phyloP scores from a whole-genome alignment of 2,329 filamentous ascomycete species.

The Septoria linicola region DNA sequence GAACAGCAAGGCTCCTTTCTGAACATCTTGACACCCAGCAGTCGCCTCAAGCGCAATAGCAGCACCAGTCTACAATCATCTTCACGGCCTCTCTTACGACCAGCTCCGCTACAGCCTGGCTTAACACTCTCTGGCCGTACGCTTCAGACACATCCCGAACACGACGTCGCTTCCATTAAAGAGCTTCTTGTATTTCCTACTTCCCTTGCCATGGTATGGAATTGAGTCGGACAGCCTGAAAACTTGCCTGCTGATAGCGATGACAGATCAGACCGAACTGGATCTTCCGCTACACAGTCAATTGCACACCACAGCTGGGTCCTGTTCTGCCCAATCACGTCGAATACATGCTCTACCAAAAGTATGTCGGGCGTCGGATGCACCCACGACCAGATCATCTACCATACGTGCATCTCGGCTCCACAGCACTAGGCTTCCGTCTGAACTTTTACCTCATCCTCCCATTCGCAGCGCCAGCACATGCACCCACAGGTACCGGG shows the following conservation, averaged over 20 bases:
- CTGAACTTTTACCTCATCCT: conserved; percentile 28
- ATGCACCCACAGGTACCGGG: conserved; percentile 10
- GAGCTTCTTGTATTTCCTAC: conserved; percentile 23
- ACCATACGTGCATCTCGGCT: conserved; percentile 26
- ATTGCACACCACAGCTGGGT: conserved; percentile 26
- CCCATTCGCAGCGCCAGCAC: conserved; percentile 15
- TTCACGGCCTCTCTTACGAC: conserved; percentile 14
- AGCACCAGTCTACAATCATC: conserved; percentile 7
- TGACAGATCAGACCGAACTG: conserved; percentile 20
- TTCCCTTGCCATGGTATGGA: conserved; percentile 19
- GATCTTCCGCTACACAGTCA: conserved; percentile 27
- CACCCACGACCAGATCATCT: conserved; percentile 20
- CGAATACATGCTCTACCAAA: conserved; percentile 22
- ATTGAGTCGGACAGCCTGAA: no score
- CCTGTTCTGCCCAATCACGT: conserved; percentile 20
- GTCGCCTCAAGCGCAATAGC: conserved; percentile 17
- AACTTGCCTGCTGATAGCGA: no score
- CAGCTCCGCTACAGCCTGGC: conserved; percentile 21
- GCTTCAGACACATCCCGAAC: conserved; percentile 21
- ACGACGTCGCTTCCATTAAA: conserved; percentile 24
- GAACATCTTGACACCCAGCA: conserved; percentile 17
- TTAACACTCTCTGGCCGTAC: conserved; percentile 18
- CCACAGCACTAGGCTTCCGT: conserved; percentile 24
- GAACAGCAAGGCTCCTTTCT: conserved; percentile 21
- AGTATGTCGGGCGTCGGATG: conserved; percentile 19